Base-by-base conservation (phyloP, 306 rosid species). In the Trifolium dubium region DNA sequence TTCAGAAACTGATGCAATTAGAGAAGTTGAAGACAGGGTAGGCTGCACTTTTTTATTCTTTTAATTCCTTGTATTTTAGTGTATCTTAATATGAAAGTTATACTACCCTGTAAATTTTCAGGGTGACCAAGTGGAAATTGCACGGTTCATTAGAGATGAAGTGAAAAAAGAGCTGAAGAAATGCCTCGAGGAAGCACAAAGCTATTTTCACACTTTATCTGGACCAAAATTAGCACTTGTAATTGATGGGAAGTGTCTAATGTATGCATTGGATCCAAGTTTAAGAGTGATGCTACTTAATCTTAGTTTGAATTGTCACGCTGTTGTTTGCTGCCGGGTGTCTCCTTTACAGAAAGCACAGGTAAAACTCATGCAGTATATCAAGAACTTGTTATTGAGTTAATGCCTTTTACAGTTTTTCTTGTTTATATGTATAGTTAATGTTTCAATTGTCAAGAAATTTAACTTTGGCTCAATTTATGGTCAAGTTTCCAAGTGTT, bases 261-360 rank as follows among this genome's bases (percentile, higher is more conserved):
- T 88, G 96, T 90, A 94, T 85, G 98, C 98, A 58, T 81, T 94
- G 82, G 98, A 94, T 79, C 92, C 96, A 68, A 88, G 77, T 85
- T 85, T 88, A 76, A 85, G 98, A 73, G 97, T 82, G 89, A 89
- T 75, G 80, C 89, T 94, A 11, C 88, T 94, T 13, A 89, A 87
- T 73, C 85, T 94, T 76, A 89, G 98, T 85, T 86, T 94, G 88
- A 94, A 91, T 83, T 94, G 97, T 79, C 85, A 80, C 73, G 87
- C 96, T 31, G 97, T 94, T 81, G 96, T 94, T 82, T 94, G 98
- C 89, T 94, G 98, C 85, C 91, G 98, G 51, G 98, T 94, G 79
- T 94, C 98, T 78, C 98, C 98, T 73, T 80, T 94, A 64, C 98
- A 94, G 82, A 94, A 94, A 85, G 98, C 98, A 40, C 97, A 94